These are phyloP conservation scores for Circinella umbellata DNA, from an alignment of 371 early-diverging fungal species.

Conservation along the genomic window DNA sequence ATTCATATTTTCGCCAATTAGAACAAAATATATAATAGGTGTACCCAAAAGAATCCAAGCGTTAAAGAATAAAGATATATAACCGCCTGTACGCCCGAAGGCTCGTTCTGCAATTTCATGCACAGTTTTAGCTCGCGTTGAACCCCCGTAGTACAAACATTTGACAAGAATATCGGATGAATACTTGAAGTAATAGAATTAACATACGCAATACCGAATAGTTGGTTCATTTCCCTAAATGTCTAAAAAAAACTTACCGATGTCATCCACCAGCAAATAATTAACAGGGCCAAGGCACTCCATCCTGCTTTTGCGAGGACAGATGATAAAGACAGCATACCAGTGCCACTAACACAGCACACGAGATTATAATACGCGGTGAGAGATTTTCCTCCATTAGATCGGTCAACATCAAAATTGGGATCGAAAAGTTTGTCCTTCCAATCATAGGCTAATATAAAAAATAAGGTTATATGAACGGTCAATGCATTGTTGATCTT, in stretches of 20 bases:
- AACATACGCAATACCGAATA: too few relatives aligned
- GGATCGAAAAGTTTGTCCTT: slow-evolving; percentile 1
- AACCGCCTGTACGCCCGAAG: slow-evolving; percentile 27
- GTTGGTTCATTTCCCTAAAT: neutral
- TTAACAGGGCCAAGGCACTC: slow-evolving; percentile 72
- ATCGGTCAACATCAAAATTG: slow-evolving; percentile 13
- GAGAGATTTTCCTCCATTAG: slow-evolving; percentile 30
- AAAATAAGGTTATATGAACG: neutral
- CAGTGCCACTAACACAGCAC: slow-evolving; percentile 82
- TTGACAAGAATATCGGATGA: slow-evolving; percentile 32
- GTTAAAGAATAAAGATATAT: slow-evolving; percentile 57
- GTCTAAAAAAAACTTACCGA: slow-evolving; percentile 39
- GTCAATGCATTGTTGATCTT: too few relatives aligned
- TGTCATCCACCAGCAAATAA: slow-evolving; percentile 75
- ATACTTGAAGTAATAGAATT: neutral
- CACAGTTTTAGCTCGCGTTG: neutral
- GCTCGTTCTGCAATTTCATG: slow-evolving; percentile 25
- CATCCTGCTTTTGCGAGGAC: slow-evolving; percentile 68
- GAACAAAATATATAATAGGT: slow-evolving; percentile 60
- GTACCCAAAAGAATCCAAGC: slow-evolving; percentile 60
- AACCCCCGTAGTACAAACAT: slow-evolving; percentile 4
- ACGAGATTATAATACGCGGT: slow-evolving; percentile 66
- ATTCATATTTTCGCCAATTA: slow-evolving; percentile 56
- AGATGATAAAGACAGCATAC: slow-evolving; percentile 76
- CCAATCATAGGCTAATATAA: neutral